Evolutionary conservation across 2,329 filamentous ascomycete species (phyloP).

Genomic region (Microcyclospora tardicrescens): DNA sequence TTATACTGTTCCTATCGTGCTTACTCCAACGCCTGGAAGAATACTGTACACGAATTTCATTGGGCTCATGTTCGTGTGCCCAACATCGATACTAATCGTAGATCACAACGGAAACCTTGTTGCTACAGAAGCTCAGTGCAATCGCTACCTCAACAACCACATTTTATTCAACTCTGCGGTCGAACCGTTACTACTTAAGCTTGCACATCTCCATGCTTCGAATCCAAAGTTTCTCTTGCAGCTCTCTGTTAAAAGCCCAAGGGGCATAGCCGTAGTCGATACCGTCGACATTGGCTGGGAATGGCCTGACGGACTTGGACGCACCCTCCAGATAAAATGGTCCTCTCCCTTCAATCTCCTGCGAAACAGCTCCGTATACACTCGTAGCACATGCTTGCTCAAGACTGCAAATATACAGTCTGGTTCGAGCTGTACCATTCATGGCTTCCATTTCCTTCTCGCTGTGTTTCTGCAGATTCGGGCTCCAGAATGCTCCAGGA

Average conservation of each 20-base stretch:
- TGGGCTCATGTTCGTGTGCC: too few relatives aligned
- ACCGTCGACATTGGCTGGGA: conserved; percentile 9
- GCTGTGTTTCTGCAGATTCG: conserved; percentile 10
- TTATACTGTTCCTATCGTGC: too few relatives aligned
- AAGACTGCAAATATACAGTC: conserved; percentile 10
- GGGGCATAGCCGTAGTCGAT: conserved; percentile 20
- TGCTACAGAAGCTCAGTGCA: too few relatives aligned
- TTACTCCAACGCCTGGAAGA: too few relatives aligned
- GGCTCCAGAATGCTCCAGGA: too few relatives aligned
- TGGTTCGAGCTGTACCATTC: conserved; percentile 9
- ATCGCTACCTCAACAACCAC: too few relatives aligned
- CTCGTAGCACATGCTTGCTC: conserved; percentile 40
- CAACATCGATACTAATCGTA: too few relatives aligned
- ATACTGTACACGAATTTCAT: too few relatives aligned
- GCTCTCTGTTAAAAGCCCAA: conserved; percentile 27
- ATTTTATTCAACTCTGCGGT: too few relatives aligned
- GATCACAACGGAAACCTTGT: too few relatives aligned
- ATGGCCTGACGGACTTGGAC: conserved; percentile 17
- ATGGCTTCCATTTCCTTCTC: conserved; percentile 1
- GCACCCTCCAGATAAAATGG: conserved; percentile 33
- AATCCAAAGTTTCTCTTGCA: conserved; percentile 31
- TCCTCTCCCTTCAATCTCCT: conserved; percentile 32
- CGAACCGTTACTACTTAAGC: too few relatives aligned
- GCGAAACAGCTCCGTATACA: conserved; percentile 32
- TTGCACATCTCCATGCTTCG: conserved; percentile 15